Evolutionary conservation across 305 asterid species (phyloP), one percentile per base, ranked within the genome.

Genomic region (Caryopteris hybrid): DNA sequence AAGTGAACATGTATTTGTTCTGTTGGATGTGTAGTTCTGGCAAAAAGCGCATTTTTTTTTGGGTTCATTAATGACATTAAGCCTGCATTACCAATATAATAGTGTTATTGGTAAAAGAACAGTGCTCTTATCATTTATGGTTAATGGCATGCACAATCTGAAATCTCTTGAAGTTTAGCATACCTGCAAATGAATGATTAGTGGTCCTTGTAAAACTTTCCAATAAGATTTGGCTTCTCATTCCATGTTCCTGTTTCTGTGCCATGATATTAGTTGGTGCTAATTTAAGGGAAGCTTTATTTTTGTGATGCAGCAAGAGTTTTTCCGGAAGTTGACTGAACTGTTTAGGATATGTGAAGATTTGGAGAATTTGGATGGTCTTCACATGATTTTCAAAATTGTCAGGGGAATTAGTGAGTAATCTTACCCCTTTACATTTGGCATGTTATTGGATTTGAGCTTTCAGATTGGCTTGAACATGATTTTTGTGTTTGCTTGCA

Each of bases 351-450:
- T 84, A 57, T 89, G 94, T 82, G 98, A 91, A 79, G 96, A 86
- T 81, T 76, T 91, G 86, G 93, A 89, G 74, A 84, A 89, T 72
- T 39, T 83, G 25, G 98, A 89, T 21, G 90, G 90, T 66, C 99
- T 91, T 73, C 95, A 84, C 84, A 80, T 86, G 77, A 79, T 91
- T 33, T 89, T 87, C 83, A 91, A 87, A 76, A 91, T 89, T 61
- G 86, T 86, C 67, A 83, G 89, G 71, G 99, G 98, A 81, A 91
- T 89, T 74, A 81, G 98, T 89, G 81, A 86, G 93, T 83, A 52
- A 21, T 36, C 75, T 77, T 57, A 16, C 69, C 80, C 53, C 58
- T n/a, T n/a, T 74, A 27, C 25, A 14, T 66, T 61, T 54, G 41
- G 27, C 36, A 11, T 70, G 41, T 42, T 56, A 36, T 64, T 56